A percentile compares a stretch with the other conserved stretches of the same genome.
These are phyloP conservation scores for Pugionium dolabratum DNA, from an alignment of 345 rosid genomes.

Conservation along the genomic window DNA sequence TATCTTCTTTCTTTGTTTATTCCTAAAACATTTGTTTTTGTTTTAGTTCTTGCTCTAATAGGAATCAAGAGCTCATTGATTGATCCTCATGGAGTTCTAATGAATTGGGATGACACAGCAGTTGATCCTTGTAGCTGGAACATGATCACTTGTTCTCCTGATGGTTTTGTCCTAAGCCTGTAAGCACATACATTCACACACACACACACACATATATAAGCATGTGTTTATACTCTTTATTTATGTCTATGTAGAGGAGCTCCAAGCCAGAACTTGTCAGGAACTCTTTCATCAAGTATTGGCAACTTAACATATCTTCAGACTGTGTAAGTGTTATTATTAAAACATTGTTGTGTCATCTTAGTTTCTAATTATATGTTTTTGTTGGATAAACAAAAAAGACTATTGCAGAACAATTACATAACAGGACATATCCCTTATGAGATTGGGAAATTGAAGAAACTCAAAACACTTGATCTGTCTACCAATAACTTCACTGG, in stretches of 20 bases:
- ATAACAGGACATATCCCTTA: constrained; percentile 72
- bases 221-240: constrained; percentile 2
- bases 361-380: constrained; percentile 16
- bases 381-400: constrained; percentile 33
- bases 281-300: constrained; percentile 66
- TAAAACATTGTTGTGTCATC: not conserved
- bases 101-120: constrained; percentile 69
- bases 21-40: constrained; percentile 5
- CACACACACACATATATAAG: constrained; percentile 1
- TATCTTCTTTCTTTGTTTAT: not conserved
- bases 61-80: constrained; percentile 47
- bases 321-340: constrained; percentile 57
- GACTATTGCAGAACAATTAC: constrained; percentile 77
- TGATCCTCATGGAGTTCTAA: constrained; percentile 72
- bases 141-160: constrained; percentile 68
- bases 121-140: constrained; percentile 94
- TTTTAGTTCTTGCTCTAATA: constrained; percentile 76
- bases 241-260: constrained; percentile 58
- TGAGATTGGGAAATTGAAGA: constrained; percentile 72
- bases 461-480: constrained; percentile 81
- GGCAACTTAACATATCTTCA: constrained; percentile 83
- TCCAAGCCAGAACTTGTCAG: constrained; percentile 81
- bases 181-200: constrained; percentile 48
- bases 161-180: constrained; percentile 64
- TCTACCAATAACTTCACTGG: constrained; percentile 72